A percentile compares a stretch with the other conserved stretches of the same genome.
phyloP scores from a whole-genome alignment of 2,329 filamentous ascomycete species.

The Drechmeria coniospora region DNA sequence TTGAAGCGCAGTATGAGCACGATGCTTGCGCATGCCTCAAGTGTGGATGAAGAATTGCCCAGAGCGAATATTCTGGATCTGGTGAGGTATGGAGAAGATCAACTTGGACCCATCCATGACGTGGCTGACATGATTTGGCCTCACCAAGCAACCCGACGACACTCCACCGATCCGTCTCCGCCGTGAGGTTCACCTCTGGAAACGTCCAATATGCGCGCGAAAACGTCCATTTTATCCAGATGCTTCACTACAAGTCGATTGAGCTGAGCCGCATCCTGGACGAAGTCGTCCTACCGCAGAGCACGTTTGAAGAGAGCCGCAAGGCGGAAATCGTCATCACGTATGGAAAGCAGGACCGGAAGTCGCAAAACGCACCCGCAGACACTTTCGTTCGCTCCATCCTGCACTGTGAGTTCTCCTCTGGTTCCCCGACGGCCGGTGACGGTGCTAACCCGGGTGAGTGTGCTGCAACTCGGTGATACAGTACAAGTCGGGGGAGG shows the following conservation, averaged over 20 bases:
- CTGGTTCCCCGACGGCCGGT: neutral
- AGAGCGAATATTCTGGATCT: neutral
- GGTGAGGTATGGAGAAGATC: neutral
- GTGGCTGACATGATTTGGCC: neutral
- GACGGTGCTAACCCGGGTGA: neutral
- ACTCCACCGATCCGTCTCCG: neutral
- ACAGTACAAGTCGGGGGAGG: neutral
- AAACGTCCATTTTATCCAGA: constrained; percentile 1
- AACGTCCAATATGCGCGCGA: constrained; percentile 1
- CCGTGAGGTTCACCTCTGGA: constrained; percentile 1
- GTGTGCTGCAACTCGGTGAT: neutral
- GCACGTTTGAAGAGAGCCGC: constrained; percentile 1
- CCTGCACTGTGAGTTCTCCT: neutral
- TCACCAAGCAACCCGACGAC: neutral
- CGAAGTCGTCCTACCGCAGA: constrained; percentile 1
- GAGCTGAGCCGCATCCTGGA: constrained; percentile 1
- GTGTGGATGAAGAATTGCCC: neutral
- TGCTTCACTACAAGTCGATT: constrained; percentile 2
- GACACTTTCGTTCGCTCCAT: constrained; percentile 1
- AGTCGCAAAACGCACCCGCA: neutral
- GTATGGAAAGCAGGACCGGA: neutral
- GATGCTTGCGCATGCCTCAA: constrained; percentile 1
- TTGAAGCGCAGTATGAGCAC: neutral
- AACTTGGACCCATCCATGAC: neutral
- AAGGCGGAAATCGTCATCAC: neutral